Base-by-base conservation (phyloP, 495 filamentous ascomycete species). In the Parmelia sp. region DNA sequence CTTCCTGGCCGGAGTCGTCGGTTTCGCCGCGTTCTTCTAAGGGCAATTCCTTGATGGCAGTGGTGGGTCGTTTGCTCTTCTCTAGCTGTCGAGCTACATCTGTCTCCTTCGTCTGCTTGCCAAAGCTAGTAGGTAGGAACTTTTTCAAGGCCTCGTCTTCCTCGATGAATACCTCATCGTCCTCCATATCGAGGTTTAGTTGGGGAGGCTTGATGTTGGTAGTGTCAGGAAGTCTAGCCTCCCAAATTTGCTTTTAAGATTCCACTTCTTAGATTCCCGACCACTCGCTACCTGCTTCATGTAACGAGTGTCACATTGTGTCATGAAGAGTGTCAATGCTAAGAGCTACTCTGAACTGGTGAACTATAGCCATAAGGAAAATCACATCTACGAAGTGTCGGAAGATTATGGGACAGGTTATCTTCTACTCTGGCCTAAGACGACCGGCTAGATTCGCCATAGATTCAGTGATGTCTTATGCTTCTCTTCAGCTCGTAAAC, bases 41-140 rank as follows among this genome's bases (percentile, higher is more conserved):
- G 19, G 53, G 65, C 29, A 66, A 58, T 15, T 68, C 69, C 71
- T 75, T 61, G 55, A 62, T 57, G 55, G 68, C 68, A 11, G 67
- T 44, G 12, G 57, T 70, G 35, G 72, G 65, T 70, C 94, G 82
- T 74, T 87, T 90, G 64, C 88, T 86, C 65, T 82, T 86, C 58
- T 92, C 83, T 62, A 97, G 86, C 74, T 96, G 91, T 53, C 86
- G 83, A 49, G 85, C 83, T 45, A 95, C 80, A 74, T 96, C 85
- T 59, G 88, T 78, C 60, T 85, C 81, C 70, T 83, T 86, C 37
- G 83, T 77, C 71, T 89, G 88, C 74, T 93, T 96, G 37, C 94
- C 94, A 69, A 98, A 98, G 14, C 90, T 85, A 0, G 84, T 80
- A 2, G 92, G 93, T 55, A 97, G 76, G 74, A 90, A 94, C 37